Conservation (phyloP, 352 stramenopile genomes). For the Pythium oligandrum region DNA sequence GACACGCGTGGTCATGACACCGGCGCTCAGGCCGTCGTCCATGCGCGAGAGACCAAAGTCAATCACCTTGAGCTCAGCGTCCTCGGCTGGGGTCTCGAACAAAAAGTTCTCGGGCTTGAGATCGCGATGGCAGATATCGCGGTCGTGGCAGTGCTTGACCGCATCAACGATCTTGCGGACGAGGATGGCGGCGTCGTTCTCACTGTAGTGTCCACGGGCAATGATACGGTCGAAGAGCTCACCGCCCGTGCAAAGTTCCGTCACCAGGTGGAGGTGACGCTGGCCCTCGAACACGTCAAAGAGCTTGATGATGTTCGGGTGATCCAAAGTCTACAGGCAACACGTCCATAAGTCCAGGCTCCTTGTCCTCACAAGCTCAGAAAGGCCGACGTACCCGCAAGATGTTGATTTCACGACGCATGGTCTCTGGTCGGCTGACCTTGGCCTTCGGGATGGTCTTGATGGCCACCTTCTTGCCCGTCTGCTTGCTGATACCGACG, state of each 20-base stretch:
- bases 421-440: constrained; percentile 93
- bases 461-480: constrained; percentile 94
- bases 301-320: constrained; percentile 98
- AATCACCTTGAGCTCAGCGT: constrained; percentile 97
- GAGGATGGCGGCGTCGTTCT: constrained; percentile 92
- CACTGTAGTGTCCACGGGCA: constrained; percentile 93
- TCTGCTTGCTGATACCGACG: constrained; percentile 92
- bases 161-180: constrained; percentile 96
- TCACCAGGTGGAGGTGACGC: constrained; percentile 96
- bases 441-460: constrained; percentile 99
- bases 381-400: constrained; percentile 45
- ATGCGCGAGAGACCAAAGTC: constrained; percentile 96
- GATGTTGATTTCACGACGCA: constrained; percentile 92
- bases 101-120: constrained; percentile 98
- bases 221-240: constrained; percentile 95
- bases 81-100: constrained; percentile 88
- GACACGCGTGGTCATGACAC: constrained; percentile 94
- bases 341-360: not conserved
- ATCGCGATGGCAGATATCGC: constrained; percentile 97
- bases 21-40: constrained; percentile 76
- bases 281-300: constrained; percentile 97
- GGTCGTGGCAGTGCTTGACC: constrained; percentile 96
- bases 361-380: no score
- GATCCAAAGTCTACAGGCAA: constrained; percentile 63
- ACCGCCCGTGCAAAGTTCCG: constrained; percentile 96